These are phyloP conservation scores for Mucor ambiguus DNA, from an alignment of 371 early-diverging fungal species.

Conservation along the genomic window DNA sequence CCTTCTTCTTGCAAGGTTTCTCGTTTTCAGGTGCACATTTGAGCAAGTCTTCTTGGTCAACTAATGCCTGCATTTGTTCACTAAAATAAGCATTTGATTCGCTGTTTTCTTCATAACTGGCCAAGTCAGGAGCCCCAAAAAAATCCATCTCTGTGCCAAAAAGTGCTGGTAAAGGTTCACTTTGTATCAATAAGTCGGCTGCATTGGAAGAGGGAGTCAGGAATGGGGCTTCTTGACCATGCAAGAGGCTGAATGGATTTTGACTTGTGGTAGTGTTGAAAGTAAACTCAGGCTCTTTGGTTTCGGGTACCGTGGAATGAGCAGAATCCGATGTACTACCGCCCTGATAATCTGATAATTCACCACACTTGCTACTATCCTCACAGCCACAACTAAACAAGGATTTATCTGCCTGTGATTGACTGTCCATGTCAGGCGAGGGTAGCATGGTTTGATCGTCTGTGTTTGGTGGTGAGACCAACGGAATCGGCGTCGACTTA, in stretches of 20 bases:
- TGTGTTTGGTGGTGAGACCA: conserved; percentile 8
- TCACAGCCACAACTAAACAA: neutral
- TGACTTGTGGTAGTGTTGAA: neutral
- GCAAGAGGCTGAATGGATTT: neutral
- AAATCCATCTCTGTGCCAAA: conserved; percentile 19
- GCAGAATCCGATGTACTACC: neutral
- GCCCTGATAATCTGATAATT: neutral
- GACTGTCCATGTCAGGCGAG: neutral
- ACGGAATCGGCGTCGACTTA: conserved; percentile 7
- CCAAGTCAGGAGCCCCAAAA: neutral
- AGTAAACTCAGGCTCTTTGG: conserved; percentile 1
- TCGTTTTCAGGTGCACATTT: conserved; percentile 20
- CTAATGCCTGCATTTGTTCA: conserved; percentile 13
- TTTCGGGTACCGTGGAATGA: neutral
- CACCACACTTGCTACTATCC: neutral
- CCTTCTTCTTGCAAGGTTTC: conserved; percentile 12
- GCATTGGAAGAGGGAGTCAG: conserved; percentile 1
- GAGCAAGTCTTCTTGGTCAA: conserved; percentile 5
- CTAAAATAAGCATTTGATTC: conserved; percentile 8
- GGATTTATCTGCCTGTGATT: neutral
- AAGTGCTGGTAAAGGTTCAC: conserved; percentile 4
- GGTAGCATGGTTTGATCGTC: conserved; percentile 4
- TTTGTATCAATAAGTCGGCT: neutral
- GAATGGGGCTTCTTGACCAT: neutral
- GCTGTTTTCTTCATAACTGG: neutral